These are phyloP conservation scores for Raphanus hybrid DNA, from an alignment of 441 rosid genomes.

Conservation along the genomic window DNA sequence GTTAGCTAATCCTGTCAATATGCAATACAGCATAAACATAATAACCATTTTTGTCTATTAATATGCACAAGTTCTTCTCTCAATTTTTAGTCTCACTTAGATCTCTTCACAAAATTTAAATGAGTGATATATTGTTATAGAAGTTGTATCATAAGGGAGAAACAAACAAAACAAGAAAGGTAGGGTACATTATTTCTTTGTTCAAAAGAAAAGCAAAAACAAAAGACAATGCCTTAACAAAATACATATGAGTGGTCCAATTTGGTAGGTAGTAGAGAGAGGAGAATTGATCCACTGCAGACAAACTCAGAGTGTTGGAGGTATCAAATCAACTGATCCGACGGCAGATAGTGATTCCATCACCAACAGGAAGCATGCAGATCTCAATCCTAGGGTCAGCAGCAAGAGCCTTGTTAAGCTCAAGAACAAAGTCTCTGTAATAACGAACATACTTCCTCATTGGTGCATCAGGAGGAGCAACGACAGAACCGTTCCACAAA, in stretches of 20 bases:
- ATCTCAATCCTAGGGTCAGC: slow-evolving; percentile 98
- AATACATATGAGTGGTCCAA: slow-evolving; percentile 27
- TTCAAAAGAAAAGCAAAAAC: slow-evolving; percentile 28
- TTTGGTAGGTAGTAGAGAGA: slow-evolving; percentile 9
- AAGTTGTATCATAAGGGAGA: not conserved
- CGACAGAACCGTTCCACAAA: slow-evolving; percentile 95
- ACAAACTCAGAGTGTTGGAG: not conserved
- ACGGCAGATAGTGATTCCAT: slow-evolving; percentile 98
- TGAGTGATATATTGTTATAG: slow-evolving; percentile 11
- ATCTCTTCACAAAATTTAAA: not conserved
- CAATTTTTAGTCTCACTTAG: too few relatives aligned
- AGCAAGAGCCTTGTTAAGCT: slow-evolving; percentile 93
- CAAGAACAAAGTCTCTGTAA: slow-evolving; percentile 80
- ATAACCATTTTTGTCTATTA: not conserved
- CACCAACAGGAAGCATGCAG: slow-evolving; percentile 93
- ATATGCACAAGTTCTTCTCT: not conserved
- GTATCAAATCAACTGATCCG: slow-evolving; percentile 59
- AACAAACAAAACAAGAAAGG: not conserved
- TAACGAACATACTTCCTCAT: slow-evolving; percentile 72
- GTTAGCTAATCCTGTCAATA: not conserved
- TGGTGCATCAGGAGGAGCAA: slow-evolving; percentile 84
- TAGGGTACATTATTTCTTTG: slow-evolving; percentile 33
- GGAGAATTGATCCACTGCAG: slow-evolving; percentile 5
- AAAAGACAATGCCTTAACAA: slow-evolving; percentile 26
- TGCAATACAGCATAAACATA: not conserved